Conservation (phyloP, 495 filamentous ascomycete genomes). For the Cercophora sp. region DNA sequence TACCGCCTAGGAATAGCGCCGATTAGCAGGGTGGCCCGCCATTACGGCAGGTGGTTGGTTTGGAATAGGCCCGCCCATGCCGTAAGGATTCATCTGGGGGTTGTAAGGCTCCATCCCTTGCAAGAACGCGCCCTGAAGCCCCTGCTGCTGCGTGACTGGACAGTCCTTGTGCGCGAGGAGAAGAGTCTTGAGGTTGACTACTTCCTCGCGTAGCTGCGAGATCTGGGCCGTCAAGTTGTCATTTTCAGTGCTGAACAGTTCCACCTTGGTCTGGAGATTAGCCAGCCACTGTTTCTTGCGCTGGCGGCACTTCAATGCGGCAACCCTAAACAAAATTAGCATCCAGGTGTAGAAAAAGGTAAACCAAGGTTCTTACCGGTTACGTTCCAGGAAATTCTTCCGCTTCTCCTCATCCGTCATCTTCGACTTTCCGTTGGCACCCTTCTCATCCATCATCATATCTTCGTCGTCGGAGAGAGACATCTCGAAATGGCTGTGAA, state of each 20-base stretch:
- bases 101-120: conserved; percentile 54
- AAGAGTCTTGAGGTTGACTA: conserved; percentile 91
- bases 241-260: conserved; percentile 86
- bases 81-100: conserved; percentile 66
- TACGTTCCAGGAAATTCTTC: conserved; percentile 95
- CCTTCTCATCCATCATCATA: conserved; percentile 51
- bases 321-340: conserved; percentile 61
- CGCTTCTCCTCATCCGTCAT: conserved; percentile 99
- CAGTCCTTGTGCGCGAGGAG: conserved; percentile 96
- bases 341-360: background rate
- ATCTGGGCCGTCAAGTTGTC: conserved; percentile 82
- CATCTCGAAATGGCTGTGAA: conserved; percentile 26
- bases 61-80: conserved; percentile 55
- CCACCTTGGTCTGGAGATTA: conserved; percentile 92
- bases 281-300: conserved; percentile 99
- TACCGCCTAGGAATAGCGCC: conserved; percentile 53
- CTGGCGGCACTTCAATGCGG: conserved; percentile 94
- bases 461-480: conserved; percentile 33
- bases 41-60: conserved; percentile 54
- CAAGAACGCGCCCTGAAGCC: conserved; percentile 65
- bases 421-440: conserved; percentile 53
- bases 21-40: conserved; percentile 49
- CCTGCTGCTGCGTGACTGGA: conserved; percentile 84
- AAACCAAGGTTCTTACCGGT: conserved; percentile 62
- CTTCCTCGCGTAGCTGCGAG: conserved; percentile 79